Evolutionary conservation across 2,329 filamentous ascomycete species (phyloP).

Genomic region (Lanzia echinophila): DNA sequence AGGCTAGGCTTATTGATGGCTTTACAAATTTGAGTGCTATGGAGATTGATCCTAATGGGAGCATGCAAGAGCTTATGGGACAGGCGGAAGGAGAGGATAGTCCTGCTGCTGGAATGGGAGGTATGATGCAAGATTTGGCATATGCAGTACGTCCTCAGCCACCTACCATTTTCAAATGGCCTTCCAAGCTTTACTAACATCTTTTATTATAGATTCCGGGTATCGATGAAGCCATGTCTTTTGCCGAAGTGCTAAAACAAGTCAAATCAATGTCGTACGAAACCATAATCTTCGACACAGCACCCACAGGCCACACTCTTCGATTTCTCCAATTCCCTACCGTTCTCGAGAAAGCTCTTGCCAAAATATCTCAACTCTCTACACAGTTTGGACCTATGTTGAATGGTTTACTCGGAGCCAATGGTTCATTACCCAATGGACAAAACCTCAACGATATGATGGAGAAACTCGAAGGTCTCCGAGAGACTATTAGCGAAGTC

Average conservation of each 20-base stretch:
- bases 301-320: constrained; percentile 93
- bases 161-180: too few relatives aligned
- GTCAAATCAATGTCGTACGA: constrained; percentile 99
- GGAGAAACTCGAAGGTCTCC: constrained; percentile 87
- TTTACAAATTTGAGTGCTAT: constrained; percentile 94
- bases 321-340: constrained; percentile 98
- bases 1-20: constrained; percentile 85
- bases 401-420: constrained; percentile 75
- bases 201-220: constrained; percentile 72
- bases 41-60: constrained; percentile 98
- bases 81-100: constrained; percentile 68
- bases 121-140: constrained; percentile 98
- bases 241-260: constrained; percentile 97
- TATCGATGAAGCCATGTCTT: constrained; percentile 99
- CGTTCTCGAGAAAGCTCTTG: constrained; percentile 96
- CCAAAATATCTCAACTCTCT: constrained; percentile 90
- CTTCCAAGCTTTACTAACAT: too few relatives aligned
- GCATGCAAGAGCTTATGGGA: constrained; percentile 87
- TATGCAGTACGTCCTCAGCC: constrained; percentile 63
- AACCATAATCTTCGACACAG: constrained; percentile 98
- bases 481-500: constrained; percentile 89
- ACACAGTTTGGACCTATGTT: constrained; percentile 93
- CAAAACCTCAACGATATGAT: constrained; percentile 88
- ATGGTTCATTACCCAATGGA: constrained; percentile 71
- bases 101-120: constrained; percentile 69